phyloP scores from a whole-genome alignment of 176 grass and related monocot genomes.

The Themeda triandra region DNA sequence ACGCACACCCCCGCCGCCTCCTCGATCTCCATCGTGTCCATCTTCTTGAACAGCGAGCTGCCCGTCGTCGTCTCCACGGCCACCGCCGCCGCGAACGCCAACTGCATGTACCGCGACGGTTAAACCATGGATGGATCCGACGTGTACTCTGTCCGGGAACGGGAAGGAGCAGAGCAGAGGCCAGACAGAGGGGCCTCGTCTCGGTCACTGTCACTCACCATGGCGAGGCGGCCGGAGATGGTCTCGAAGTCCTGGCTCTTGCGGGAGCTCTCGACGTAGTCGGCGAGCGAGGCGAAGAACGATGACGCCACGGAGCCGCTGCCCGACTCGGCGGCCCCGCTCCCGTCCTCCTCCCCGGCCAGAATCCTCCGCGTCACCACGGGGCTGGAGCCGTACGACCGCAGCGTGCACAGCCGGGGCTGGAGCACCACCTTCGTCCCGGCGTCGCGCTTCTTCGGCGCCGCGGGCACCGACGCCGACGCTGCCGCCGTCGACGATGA shows the following conservation, averaged over 20 bases:
- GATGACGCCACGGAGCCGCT: conserved; percentile 28
- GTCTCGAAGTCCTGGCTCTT: conserved; percentile 95
- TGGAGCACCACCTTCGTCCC: conserved; percentile 83
- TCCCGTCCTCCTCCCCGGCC: conserved; percentile 15
- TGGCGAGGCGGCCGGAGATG: conserved; percentile 91
- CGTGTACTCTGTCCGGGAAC: background rate
- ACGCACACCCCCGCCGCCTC: conserved; percentile 74
- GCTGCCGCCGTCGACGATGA: background rate
- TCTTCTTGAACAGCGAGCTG: conserved; percentile 93
- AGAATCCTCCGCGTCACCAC: conserved; percentile 35
- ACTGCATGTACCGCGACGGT: conserved; percentile 7
- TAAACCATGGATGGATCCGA: background rate
- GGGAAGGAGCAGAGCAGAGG: background rate
- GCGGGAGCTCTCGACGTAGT: conserved; percentile 93
- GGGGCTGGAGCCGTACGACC: conserved; percentile 65
- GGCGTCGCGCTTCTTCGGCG: conserved; percentile 20
- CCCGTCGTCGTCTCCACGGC: conserved; percentile 79
- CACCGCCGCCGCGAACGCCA: conserved; percentile 73
- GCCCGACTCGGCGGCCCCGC: background rate
- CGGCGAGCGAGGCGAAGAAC: conserved; percentile 86
- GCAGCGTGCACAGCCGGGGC: conserved; percentile 82
- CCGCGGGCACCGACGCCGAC: background rate
- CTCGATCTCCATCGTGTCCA: conserved; percentile 74
- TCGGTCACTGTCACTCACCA: conserved; percentile 42
- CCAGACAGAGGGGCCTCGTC: background rate